These are phyloP conservation scores for Scenedesmus sp. DNA, from an alignment of 163 green algal species.

Conservation along the genomic window DNA sequence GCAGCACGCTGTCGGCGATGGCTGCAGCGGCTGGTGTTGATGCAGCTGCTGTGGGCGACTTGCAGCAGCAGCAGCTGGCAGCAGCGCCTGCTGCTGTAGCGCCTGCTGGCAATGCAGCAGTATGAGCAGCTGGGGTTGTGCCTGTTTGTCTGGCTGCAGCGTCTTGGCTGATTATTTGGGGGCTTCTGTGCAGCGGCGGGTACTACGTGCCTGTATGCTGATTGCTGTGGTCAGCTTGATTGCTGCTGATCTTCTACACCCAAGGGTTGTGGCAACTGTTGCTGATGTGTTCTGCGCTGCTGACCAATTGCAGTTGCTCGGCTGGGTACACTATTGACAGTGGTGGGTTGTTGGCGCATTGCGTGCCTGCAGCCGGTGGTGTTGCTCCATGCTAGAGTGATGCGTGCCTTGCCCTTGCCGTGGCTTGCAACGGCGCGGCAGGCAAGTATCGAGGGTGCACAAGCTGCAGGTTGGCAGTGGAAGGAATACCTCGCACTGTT, in stretches of 20 bases:
- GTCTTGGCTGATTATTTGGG: not conserved
- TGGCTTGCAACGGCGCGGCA: no score
- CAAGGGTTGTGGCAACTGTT: not conserved
- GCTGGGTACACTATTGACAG: not conserved
- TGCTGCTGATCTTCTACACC: not conserved
- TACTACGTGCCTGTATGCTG: not conserved
- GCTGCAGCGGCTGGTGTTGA: not conserved
- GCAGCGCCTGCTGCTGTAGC: not conserved
- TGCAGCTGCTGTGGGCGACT: not conserved
- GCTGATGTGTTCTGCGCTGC: not conserved
- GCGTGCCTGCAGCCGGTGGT: not conserved
- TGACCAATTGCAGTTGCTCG: not conserved
- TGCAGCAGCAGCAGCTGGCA: conserved; percentile 29
- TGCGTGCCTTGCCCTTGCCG: no score
- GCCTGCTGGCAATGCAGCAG: conserved; percentile 7
- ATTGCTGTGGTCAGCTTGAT: not conserved
- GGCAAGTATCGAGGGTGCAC: no score
- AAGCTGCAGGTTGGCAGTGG: not conserved
- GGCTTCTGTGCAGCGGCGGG: not conserved
- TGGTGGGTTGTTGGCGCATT: not conserved
- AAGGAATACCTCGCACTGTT: not conserved
- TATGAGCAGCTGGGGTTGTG: not conserved
- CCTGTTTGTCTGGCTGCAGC: not conserved
- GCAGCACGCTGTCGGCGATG: conserved; percentile 38
- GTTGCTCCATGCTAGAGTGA: not conserved